Base-by-base conservation (phyloP, 2,329 filamentous ascomycete species). In the Diaporthe helianthi region DNA sequence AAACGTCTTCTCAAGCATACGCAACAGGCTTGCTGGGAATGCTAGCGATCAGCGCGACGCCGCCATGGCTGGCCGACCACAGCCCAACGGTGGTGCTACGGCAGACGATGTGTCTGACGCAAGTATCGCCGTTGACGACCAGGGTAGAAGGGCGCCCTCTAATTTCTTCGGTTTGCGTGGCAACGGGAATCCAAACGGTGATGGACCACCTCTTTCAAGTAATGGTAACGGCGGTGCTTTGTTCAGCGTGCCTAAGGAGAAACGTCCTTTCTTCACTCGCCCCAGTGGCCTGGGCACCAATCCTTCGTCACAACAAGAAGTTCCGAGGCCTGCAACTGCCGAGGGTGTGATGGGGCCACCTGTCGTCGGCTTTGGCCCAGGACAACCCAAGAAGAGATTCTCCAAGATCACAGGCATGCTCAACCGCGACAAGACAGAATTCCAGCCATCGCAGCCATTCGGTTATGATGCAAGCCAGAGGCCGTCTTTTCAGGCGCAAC, bases 1-100 rank as follows among this genome's bases (percentile, higher is more conserved):
- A 13, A 82, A 78, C 24, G 76, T 87, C n/a, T 84, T 88, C 71
- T 87, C 85, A 71, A 84, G 85, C 19, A 78, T 86, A 64, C 82
- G 84, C 3, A 82, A 80, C 65, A 81, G 81, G 66, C 78, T 86
- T 52, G 75, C 76, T 19, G 77, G 79, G 6, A 75, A 75, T 8
- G 77, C 76, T 9, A 72, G 72, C 8, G 78, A 81, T 24, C 77
- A 78, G 26, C 77, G 74, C 24, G 72, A 73, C 44, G 76, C 78
- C 44, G 76, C 78, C 33, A 73, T 76, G 54, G 71, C 74, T 3
- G 71, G 70, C 22, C 65, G 71, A 5, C 69, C 71, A 19, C 51
- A 75, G 66, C 73, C 54, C 3, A 58, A 54, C 17, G 71, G 72
- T 61, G 71, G 73, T 63, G 71, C 77, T 8, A 77, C 75, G 22